A percentile compares a stretch with the other conserved stretches of the same genome.
phyloP scores from a whole-genome alignment of 352 stramenopile species.

The Hyaloperonospora brassicae region DNA sequence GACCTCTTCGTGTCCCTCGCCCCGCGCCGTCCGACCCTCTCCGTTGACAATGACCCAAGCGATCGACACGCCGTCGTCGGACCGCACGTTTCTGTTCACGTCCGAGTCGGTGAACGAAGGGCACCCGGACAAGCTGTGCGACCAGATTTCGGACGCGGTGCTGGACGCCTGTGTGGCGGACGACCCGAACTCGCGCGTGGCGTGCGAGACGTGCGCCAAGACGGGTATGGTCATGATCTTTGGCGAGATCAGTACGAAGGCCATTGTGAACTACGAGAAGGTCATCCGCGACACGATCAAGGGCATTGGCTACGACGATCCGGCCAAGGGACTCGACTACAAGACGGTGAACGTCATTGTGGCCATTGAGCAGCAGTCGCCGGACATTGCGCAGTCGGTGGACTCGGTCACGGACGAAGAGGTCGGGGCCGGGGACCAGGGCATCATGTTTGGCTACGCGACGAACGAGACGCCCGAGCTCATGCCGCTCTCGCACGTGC shows the following conservation, averaged over 20 bases:
- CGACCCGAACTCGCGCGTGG: constrained; percentile 96
- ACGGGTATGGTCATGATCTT: constrained; percentile 99
- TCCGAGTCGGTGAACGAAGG: constrained; percentile 99
- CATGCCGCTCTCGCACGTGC: constrained; percentile 97
- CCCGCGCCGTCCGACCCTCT: not conserved
- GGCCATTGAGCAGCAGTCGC: constrained; percentile 98
- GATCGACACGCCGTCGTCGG: constrained; percentile 25
- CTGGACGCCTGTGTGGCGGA: constrained; percentile 97
- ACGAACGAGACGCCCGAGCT: constrained; percentile 95
- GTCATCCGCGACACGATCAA: constrained; percentile 98
- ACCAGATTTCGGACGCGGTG: constrained; percentile 98
- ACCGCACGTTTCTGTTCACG: constrained; percentile 92
- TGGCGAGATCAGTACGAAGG: constrained; percentile 98
- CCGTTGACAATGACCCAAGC: constrained; percentile 50
- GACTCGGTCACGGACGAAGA: constrained; percentile 95
- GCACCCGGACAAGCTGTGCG: constrained; percentile 97
- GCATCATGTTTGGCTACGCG: constrained; percentile 91
- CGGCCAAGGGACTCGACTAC: constrained; percentile 99
- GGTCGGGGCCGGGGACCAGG: constrained; percentile 97
- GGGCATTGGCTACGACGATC: constrained; percentile 98
- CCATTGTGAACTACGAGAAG: constrained; percentile 99
- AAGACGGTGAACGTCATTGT: constrained; percentile 99
- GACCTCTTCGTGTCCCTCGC: constrained; percentile 8
- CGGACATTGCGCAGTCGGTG: constrained; percentile 98
- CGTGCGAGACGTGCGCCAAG: constrained; percentile 98